Base-by-base conservation (phyloP, 1,284 basidiomycete species). In the Cutaneotrichosporon sp. region DNA sequence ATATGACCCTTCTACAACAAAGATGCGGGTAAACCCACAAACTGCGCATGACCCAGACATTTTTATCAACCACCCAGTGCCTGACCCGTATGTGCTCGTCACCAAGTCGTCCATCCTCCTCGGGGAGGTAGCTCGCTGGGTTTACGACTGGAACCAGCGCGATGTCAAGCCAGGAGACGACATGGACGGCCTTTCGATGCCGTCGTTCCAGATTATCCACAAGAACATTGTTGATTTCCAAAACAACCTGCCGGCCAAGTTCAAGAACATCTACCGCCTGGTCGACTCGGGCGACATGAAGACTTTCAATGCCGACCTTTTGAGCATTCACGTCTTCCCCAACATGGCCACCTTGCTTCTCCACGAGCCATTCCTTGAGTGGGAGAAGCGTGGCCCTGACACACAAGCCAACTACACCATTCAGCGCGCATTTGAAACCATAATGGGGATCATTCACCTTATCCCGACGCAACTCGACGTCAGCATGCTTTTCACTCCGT, bases 391-490 rank as follows among this genome's bases (percentile, higher is more conserved):
- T 8, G 52, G 60, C 8, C 51, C 52, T 0, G 53, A 56, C 26
- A 54, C 58, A 43, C 40, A 55, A 0, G 49, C 41, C 3, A 15
- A 43, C n/a, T 22, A 21, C 9, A 43, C 54, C 9, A 39, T 65
- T n/a, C 61, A 65, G 34, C 59, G 62, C 40, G 58, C 61, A 0
- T 69, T 63, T 44, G 66, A 70, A 44, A 61, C 56, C 3, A 59
- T 67, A 17, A 53, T 70, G 10, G 61, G 62, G 4, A 41, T 69
- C n/a, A 49, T 72, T 10, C 67, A 73, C 46, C 55, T 70, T 14
- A 63, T 73, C 20, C 71, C 71, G 1, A 64, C 63, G 17, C 70
- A 70, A 51, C 52, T 71, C 20, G 70, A 73, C 43, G 46, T 72
- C n/a, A 52, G 63, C 7, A 41, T 64, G 17, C 37, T 71, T 35